Conservation (phyloP, 768 basidiomycete species). For the Naematelia aurantialba region DNA sequence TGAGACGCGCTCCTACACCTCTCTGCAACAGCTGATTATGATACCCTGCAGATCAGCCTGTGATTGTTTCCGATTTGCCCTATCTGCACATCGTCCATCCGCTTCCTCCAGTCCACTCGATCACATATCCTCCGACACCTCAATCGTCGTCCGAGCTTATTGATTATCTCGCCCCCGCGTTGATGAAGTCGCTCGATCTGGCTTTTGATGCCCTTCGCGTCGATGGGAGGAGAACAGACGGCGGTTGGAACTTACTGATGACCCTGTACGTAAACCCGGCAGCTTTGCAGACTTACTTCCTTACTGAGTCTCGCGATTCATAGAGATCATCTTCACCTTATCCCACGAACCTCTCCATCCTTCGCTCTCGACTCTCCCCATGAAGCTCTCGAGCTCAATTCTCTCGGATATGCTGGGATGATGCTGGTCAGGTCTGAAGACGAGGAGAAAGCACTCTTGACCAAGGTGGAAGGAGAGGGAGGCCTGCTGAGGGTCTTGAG, state of each 20-base stretch:
- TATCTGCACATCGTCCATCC: slow-evolving; percentile 56
- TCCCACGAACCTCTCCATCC: slow-evolving; percentile 61
- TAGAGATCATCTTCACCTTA: slow-evolving; percentile 71
- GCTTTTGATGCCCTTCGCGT: slow-evolving; percentile 40
- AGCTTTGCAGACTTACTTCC: too few species aligned
- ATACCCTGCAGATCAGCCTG: slow-evolving; percentile 61
- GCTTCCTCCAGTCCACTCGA: slow-evolving; percentile 8
- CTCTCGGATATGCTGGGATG: slow-evolving; percentile 86
- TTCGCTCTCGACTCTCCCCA: slow-evolving; percentile 30
- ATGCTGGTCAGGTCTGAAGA: slow-evolving; percentile 76
- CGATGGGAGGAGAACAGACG: slow-evolving; percentile 28
- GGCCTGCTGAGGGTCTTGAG: slow-evolving; percentile 40
- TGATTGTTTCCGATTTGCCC: slow-evolving; percentile 63
- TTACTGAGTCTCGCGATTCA: slow-evolving; percentile 3
- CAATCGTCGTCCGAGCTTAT: slow-evolving; percentile 31
- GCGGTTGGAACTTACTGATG: slow-evolving; percentile 48
- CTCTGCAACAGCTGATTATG: neutral
- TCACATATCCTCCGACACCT: slow-evolving; percentile 32
- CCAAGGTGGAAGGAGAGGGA: slow-evolving; percentile 43
- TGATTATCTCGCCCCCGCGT: slow-evolving; percentile 36
- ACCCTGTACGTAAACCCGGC: slow-evolving; percentile 47
- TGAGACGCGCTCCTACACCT: slow-evolving; percentile 52
- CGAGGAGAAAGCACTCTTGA: slow-evolving; percentile 67
- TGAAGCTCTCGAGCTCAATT: slow-evolving; percentile 64
- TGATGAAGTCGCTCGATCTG: slow-evolving; percentile 44